These are phyloP conservation scores for Eragrostis nindensis DNA, from an alignment of 176 grass and related monocot species.

Conservation along the genomic window DNA sequence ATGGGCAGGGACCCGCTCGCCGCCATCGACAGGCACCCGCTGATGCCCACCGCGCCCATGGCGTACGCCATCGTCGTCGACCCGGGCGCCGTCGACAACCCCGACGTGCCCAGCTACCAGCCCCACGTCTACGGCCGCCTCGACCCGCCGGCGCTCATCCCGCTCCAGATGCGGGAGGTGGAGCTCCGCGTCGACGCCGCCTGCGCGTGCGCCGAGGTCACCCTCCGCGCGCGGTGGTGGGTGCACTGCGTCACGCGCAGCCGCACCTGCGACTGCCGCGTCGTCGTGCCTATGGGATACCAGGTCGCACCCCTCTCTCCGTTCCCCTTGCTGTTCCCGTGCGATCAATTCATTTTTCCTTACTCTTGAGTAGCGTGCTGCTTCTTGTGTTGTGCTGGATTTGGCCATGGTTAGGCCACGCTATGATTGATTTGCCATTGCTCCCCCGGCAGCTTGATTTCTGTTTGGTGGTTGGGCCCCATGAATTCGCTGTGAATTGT, in stretches of 20 bases:
- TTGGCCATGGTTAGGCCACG: constrained; percentile 10
- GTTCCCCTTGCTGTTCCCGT: neutral
- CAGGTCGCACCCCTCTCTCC: constrained; percentile 58
- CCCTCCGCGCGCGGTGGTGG: constrained; percentile 77
- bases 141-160: constrained; percentile 90
- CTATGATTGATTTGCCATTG: neutral
- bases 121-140: constrained; percentile 88
- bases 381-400: neutral
- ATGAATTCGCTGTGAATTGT: constrained; percentile 21
- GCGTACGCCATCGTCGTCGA: constrained; percentile 78
- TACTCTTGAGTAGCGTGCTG: neutral
- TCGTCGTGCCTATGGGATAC: constrained; percentile 82
- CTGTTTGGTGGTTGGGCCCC: constrained; percentile 40
- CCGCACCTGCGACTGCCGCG: constrained; percentile 64
- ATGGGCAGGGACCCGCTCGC: constrained; percentile 68
- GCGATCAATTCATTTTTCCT: neutral
- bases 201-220: constrained; percentile 48
- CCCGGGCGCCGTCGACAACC: constrained; percentile 87
- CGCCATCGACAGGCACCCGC: neutral
- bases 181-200: constrained; percentile 67
- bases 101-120: constrained; percentile 98
- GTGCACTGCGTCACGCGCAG: constrained; percentile 86
- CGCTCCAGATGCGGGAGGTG: constrained; percentile 86
- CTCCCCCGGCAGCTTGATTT: constrained; percentile 3
- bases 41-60: constrained; percentile 72